Evolutionary conservation across 2,329 filamentous ascomycete genomes (phyloP).

Genomic region (Xylaria digitata): DNA sequence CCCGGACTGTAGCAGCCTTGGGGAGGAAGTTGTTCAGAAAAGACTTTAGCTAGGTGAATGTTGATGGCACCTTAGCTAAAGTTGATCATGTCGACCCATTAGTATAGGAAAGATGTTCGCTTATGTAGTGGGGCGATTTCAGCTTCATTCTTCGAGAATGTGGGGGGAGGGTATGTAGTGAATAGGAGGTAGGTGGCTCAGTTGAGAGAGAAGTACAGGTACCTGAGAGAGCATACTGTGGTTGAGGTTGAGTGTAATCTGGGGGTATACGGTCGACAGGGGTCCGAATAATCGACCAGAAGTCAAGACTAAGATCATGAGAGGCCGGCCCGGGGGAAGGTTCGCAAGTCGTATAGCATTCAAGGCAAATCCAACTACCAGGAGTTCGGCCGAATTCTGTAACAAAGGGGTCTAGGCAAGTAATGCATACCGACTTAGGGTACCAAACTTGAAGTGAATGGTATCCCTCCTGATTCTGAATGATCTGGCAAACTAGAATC

Average conservation of each 20-base stretch:
- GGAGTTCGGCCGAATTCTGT: neutral
- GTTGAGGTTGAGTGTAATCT: neutral
- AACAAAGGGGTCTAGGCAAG: neutral
- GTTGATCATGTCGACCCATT: neutral
- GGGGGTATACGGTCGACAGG: neutral
- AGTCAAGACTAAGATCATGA: neutral
- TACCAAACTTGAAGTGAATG: neutral
- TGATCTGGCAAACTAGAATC: neutral
- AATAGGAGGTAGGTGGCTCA: neutral
- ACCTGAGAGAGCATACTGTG: neutral
- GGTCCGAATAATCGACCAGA: neutral
- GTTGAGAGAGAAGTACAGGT: neutral
- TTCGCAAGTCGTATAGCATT: neutral
- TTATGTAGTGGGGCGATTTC: neutral
- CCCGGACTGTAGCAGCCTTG: neutral
- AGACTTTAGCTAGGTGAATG: neutral
- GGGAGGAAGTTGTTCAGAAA: neutral
- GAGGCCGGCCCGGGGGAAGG: neutral
- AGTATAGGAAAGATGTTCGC: neutral
- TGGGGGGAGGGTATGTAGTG: neutral
- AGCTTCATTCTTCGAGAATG: neutral
- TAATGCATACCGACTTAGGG: too few relatives aligned
- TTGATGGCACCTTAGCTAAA: neutral
- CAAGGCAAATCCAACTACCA: neutral
- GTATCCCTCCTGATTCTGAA: neutral